These are phyloP conservation scores for Monilinia aucupariae DNA, from an alignment of 2,329 filamentous ascomycete genomes.

Conservation along the genomic window DNA sequence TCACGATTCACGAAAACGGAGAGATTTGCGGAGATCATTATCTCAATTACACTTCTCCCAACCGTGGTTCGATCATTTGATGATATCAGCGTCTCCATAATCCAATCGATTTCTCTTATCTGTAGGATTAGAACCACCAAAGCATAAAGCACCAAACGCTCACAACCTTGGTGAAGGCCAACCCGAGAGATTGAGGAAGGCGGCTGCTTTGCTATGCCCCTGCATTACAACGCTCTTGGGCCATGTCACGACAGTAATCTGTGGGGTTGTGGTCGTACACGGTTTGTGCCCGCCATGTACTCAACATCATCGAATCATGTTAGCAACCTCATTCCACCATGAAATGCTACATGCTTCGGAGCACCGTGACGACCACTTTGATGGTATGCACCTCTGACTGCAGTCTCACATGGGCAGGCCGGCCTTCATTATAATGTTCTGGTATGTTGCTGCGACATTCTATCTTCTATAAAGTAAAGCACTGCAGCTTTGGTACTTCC, in stretches of 20 bases:
- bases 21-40: slow-evolving; percentile 14
- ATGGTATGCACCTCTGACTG: slow-evolving; percentile 6
- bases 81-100: background rate
- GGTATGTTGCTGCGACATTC: slow-evolving; percentile 10
- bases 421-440: background rate
- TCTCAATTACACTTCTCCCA: slow-evolving; percentile 8
- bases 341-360: slow-evolving; percentile 5
- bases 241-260: slow-evolving; percentile 7
- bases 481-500: background rate
- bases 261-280: slow-evolving; percentile 15
- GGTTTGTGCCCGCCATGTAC: slow-evolving; percentile 14
- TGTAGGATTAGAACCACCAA: slow-evolving; percentile 4
- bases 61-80: slow-evolving; percentile 10
- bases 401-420: slow-evolving; percentile 2
- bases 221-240: slow-evolving; percentile 15
- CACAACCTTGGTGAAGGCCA: slow-evolving; percentile 8
- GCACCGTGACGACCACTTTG: slow-evolving; percentile 6
- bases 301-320: slow-evolving; percentile 12
- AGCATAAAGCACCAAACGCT: slow-evolving; percentile 12
- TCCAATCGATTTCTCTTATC: slow-evolving; percentile 13
- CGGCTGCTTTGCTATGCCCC: slow-evolving; percentile 15
- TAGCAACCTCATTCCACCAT: slow-evolving; percentile 9
- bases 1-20: slow-evolving; percentile 17
- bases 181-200: background rate
- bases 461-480: slow-evolving; percentile 6